Evolutionary conservation across 1,284 basidiomycete genomes (phyloP).

Genomic region (Phylloporus gajari): DNA sequence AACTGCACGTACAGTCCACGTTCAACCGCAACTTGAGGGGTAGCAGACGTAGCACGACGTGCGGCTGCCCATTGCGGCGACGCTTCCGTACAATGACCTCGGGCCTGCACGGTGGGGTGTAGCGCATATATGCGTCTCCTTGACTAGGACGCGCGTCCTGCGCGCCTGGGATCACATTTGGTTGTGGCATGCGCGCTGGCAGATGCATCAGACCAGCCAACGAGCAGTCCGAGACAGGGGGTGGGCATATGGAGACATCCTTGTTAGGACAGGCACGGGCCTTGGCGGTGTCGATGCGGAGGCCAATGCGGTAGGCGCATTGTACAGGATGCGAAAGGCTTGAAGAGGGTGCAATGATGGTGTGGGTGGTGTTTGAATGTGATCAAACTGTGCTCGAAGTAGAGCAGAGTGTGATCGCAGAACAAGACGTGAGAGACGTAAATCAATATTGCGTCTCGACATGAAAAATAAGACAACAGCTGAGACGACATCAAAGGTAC

Average conservation of each 20-base stretch:
- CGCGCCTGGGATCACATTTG: not conserved
- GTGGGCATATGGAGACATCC: conserved; percentile 51
- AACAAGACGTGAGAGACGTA: not conserved
- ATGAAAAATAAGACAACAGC: too few relatives aligned
- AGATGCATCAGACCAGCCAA: not conserved
- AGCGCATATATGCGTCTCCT: not conserved
- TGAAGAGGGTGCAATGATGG: conserved; percentile 21
- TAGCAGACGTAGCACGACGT: conserved; percentile 31
- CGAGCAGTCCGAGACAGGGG: conserved; percentile 54
- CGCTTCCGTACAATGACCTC: conserved; percentile 12
- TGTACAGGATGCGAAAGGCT: conserved; percentile 23
- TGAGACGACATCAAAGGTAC: too few relatives aligned
- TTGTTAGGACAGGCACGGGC: conserved; percentile 53
- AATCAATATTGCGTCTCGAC: too few relatives aligned
- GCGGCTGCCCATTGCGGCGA: conserved; percentile 7
- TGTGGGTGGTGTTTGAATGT: conserved; percentile 22
- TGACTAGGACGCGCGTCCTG: not conserved
- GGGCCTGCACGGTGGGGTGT: conserved; percentile 7
- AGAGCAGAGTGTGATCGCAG: too few relatives aligned
- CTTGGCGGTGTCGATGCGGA: conserved; percentile 53
- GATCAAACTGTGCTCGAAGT: too few relatives aligned
- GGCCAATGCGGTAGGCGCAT: conserved; percentile 46
- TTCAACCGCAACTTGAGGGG: conserved; percentile 23
- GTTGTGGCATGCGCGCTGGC: not conserved
- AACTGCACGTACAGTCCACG: not conserved